phyloP scores from a whole-genome alignment of 345 rosid genomes.

The Camelina sativa region DNA sequence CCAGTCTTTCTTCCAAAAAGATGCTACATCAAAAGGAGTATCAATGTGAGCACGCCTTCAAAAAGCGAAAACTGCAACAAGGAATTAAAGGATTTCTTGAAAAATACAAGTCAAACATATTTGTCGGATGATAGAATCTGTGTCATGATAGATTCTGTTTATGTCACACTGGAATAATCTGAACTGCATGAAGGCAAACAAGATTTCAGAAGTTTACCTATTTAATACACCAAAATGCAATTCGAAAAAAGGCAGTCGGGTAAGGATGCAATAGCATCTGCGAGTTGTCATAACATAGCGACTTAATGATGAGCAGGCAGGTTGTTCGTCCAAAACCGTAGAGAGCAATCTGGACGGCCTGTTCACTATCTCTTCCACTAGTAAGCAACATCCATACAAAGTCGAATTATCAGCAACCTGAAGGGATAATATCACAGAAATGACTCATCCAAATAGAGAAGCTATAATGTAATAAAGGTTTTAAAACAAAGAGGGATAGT shows the following conservation, averaged over 20 bases:
- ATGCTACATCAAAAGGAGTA: slow-evolving; percentile 57
- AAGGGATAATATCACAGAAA: slow-evolving; percentile 29
- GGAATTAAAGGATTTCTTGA: background rate
- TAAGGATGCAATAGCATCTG: slow-evolving; percentile 96
- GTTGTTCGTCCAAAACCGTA: slow-evolving; percentile 67
- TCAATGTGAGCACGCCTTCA: slow-evolving; percentile 29
- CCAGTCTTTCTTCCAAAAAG: slow-evolving; percentile 90
- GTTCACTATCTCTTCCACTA: slow-evolving; percentile 89
- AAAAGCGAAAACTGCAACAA: background rate
- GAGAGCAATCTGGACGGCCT: slow-evolving; percentile 95
- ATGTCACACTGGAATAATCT: background rate
- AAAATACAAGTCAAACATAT: slow-evolving; percentile 11
- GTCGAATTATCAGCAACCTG: slow-evolving; percentile 96
- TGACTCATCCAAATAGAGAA: slow-evolving; percentile 24
- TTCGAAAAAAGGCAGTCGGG: slow-evolving; percentile 93
- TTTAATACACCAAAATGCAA: slow-evolving; percentile 88
- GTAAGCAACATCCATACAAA: slow-evolving; percentile 87
- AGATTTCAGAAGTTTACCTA: slow-evolving; percentile 50
- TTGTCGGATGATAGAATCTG: background rate
- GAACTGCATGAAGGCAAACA: background rate
- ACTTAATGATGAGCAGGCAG: slow-evolving; percentile 63
- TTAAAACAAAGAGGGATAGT: background rate
- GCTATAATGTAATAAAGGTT: slow-evolving; percentile 1
- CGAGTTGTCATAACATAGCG: slow-evolving; percentile 79
- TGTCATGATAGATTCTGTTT: slow-evolving; percentile 6